Evolutionary conservation across 257 asterid species (phyloP), one percentile per base, ranked within the genome.

Genomic region (Schizonepeta tenuifolia): DNA sequence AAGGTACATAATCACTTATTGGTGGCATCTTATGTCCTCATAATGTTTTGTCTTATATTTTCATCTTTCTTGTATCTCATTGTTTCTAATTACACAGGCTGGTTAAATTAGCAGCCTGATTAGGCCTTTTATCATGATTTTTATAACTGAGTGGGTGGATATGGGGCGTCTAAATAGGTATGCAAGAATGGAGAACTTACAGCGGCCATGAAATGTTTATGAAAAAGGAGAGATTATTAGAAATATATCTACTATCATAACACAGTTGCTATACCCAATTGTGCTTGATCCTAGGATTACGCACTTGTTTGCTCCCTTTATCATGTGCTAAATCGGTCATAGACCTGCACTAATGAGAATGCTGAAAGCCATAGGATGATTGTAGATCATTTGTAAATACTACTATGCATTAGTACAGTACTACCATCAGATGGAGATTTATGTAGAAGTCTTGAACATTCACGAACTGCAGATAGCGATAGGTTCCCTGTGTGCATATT

Each of bases 1-100:
- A 81, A 90, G 98, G 98, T 92, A 90, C 85, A 77, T 59, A 82
- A 59, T 78, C 79, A 65, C 74, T 73, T 72, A 54, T 75, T 75
- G 71, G 78, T 71, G 71, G 65, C 79, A 67, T 59, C 78, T 55
- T 71, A 47, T 74, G 60, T 55, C 44, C 57, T 70, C 54, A 15
- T 76, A 15, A 60, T 70, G 51, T 70, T 85, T 66, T 75, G 69
- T 77, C 72, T 75, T 36, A n/a, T 18, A 43, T 41, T 15, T 12
- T 12, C 20, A 5, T 43, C 35, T 14, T 22, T 46, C 69, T 20
- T 75, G 80, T 72, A 68, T 74, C 75, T 72, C 44, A 33, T 74
- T 71, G 20, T 28, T 71, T 73, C 49, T 51, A 40, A 28, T 11
- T 31, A 73, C 56, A 46, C 46, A 55, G 46, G 41, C 67, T 4